Evolutionary conservation across 1,139 yeast genomes (phyloP).

Genomic region (Trichomonascaceae sp.): DNA sequence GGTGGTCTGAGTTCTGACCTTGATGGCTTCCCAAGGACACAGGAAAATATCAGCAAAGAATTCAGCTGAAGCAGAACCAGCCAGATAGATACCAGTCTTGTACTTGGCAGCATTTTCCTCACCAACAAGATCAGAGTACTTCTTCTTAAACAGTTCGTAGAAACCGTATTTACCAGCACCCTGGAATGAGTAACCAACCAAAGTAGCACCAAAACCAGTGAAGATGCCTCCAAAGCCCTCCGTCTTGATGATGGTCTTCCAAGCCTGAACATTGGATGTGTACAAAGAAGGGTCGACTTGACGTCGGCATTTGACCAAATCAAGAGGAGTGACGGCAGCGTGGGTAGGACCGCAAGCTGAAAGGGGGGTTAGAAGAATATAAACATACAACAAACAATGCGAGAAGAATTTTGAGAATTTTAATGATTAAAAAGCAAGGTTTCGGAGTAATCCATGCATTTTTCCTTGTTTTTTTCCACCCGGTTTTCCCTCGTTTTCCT

Average conservation of each 20-base stretch:
- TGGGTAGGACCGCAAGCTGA: conserved; percentile 95
- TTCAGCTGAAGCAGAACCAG: conserved; percentile 90
- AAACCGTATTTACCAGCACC: conserved; percentile 97
- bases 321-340: conserved; percentile 86
- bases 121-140: conserved; percentile 64
- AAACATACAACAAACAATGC: neutral
- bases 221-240: conserved; percentile 70
- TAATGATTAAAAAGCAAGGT: neutral
- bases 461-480: neutral
- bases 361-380: conserved; percentile 16
- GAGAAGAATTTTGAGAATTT: neutral
- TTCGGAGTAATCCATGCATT: neutral
- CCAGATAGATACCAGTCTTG: conserved; percentile 68
- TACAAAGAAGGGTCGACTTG: conserved; percentile 75
- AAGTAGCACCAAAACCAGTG: conserved; percentile 87
- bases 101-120: conserved; percentile 55
- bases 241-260: conserved; percentile 62
- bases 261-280: conserved; percentile 70
- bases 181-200: conserved; percentile 85
- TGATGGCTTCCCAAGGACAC: conserved; percentile 92
- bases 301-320: conserved; percentile 85
- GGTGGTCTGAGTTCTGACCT: conserved; percentile 88
- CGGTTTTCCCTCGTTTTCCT: neutral
- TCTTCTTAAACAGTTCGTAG: conserved; percentile 81
- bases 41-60: conserved; percentile 81